These are phyloP conservation scores for Exophiala bonariae DNA, from an alignment of 2,329 filamentous ascomycete genomes.

Conservation along the genomic window DNA sequence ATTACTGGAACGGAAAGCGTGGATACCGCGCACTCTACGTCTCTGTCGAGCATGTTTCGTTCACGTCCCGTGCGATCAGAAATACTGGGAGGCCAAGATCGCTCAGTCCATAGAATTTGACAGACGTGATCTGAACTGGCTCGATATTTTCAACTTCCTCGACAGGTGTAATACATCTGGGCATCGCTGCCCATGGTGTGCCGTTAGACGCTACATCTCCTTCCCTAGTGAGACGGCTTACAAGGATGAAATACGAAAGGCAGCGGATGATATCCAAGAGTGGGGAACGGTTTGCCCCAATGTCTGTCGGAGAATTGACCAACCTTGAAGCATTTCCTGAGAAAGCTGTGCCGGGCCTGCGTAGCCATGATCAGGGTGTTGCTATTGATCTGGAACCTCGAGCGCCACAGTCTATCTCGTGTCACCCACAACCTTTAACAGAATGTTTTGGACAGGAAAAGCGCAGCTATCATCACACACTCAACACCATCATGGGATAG, in stretches of 20 bases:
- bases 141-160: constrained; percentile 19
- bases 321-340: not conserved
- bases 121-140: constrained; percentile 10
- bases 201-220: constrained; percentile 1
- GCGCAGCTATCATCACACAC: too few species aligned
- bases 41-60: constrained; percentile 22
- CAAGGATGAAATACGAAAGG: constrained; percentile 10
- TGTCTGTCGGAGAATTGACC: not conserved
- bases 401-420: too few species aligned
- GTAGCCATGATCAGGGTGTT: too few species aligned
- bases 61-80: constrained; percentile 3
- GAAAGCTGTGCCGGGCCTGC: not conserved
- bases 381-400: too few species aligned
- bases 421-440: too few species aligned
- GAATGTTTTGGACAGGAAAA: too few species aligned
- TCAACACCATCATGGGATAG: too few species aligned
- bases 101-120: constrained; percentile 7
- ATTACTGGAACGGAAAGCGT: constrained; percentile 19
- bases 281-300: not conserved
- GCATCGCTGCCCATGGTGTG: constrained; percentile 18
- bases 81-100: constrained; percentile 15
- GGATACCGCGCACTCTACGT: constrained; percentile 10
- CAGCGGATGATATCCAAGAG: constrained; percentile 26
- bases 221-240: constrained; percentile 9
- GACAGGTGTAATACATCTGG: not conserved